Evolutionary conservation across 2,329 filamentous ascomycete genomes (phyloP).

Genomic region (Pleoardoris graminearum): DNA sequence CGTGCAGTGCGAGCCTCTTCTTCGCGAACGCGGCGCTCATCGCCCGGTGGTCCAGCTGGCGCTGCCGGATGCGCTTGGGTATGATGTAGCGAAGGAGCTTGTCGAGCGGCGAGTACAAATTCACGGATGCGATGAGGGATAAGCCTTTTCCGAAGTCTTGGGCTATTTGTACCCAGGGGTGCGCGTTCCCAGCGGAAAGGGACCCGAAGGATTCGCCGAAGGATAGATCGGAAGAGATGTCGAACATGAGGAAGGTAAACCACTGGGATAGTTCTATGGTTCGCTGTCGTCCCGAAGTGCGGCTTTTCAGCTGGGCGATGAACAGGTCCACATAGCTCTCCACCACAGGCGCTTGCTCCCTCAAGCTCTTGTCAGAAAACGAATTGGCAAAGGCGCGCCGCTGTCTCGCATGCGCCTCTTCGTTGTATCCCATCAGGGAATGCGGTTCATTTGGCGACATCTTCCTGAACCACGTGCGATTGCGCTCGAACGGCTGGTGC

Average conservation of each 20-base stretch:
- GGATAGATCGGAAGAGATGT: slow-evolving; percentile 51
- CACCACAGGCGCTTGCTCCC: slow-evolving; percentile 28
- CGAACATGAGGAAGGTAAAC: slow-evolving; percentile 28
- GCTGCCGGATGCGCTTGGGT: slow-evolving; percentile 28
- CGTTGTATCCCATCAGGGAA: slow-evolving; percentile 30
- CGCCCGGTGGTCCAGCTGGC: slow-evolving; percentile 24
- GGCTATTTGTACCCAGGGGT: slow-evolving; percentile 44
- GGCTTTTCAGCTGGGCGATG: slow-evolving; percentile 21
- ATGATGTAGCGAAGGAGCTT: slow-evolving; percentile 29
- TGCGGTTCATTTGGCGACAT: slow-evolving; percentile 27
- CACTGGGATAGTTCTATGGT: slow-evolving; percentile 22
- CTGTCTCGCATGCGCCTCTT: slow-evolving; percentile 27
- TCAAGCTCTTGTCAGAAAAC: slow-evolving; percentile 33
- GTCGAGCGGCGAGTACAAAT: slow-evolving; percentile 30
- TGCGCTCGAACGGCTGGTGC: slow-evolving; percentile 27
- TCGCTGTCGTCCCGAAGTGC: slow-evolving; percentile 6
- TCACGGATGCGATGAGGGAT: slow-evolving; percentile 32
- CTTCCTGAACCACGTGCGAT: slow-evolving; percentile 33
- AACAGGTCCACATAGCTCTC: slow-evolving; percentile 30
- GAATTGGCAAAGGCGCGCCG: slow-evolving; percentile 31
- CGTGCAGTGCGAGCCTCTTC: slow-evolving; percentile 24
- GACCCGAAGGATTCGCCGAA: slow-evolving; percentile 56
- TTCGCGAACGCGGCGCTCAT: slow-evolving; percentile 29
- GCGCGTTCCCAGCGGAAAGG: slow-evolving; percentile 38
- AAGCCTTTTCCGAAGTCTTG: slow-evolving; percentile 34